phyloP scores from a whole-genome alignment of 257 asterid genomes.

The Nicotiana noctiflora region DNA sequence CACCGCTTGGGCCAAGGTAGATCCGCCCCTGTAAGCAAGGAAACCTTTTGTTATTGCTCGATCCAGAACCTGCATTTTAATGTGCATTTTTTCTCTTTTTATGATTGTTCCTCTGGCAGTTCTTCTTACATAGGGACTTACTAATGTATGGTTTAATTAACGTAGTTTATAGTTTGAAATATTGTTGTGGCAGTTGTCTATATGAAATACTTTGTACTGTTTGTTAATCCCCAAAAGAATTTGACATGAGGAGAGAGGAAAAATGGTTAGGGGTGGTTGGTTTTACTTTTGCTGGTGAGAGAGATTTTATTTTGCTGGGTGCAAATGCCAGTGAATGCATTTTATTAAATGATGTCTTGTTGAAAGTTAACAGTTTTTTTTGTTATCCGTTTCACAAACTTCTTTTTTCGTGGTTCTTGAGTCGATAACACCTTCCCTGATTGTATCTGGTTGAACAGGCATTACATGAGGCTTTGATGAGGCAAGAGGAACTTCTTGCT shows the following conservation, averaged over 20 bases:
- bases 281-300: neutral
- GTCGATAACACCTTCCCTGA: neutral
- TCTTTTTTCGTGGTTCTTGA: neutral
- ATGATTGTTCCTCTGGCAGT: neutral
- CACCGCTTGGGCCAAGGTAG: too few relatives aligned
- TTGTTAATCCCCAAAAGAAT: neutral
- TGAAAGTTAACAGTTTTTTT: neutral
- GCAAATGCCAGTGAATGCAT: neutral
- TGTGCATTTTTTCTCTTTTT: neutral
- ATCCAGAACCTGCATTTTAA: neutral
- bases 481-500: constrained; percentile 94
- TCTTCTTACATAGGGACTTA: neutral
- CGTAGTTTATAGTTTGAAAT: neutral
- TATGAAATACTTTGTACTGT: neutral
- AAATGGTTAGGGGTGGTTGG: neutral
- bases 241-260: neutral
- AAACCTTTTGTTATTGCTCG: neutral
- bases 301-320: neutral
- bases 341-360: neutral
- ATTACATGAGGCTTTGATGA: constrained; percentile 85
- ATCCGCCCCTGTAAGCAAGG: neutral
- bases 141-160: neutral
- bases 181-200: neutral
- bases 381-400: neutral
- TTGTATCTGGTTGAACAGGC: constrained; percentile 49